phyloP scores from a whole-genome alignment of 768 basidiomycete genomes.

The Pleurotus ostreatus region DNA sequence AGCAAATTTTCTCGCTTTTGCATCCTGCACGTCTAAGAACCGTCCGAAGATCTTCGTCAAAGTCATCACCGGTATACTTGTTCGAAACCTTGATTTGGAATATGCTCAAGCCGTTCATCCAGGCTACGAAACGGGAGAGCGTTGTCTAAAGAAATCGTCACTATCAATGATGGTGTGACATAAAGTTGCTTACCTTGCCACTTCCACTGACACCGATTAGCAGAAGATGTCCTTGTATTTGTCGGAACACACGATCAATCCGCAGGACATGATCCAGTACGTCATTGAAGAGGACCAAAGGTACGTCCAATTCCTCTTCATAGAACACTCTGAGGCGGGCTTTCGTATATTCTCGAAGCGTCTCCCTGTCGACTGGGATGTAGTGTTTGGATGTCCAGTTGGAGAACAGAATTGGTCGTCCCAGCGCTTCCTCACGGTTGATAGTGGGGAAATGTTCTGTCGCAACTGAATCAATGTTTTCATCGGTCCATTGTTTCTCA shows the following conservation, averaged over 20 bases:
- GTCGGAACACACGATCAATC: slow-evolving; percentile 98
- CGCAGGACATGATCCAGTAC: slow-evolving; percentile 97
- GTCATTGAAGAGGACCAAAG: slow-evolving; percentile 96
- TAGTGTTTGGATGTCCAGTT: slow-evolving; percentile 99
- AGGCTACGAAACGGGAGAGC: slow-evolving; percentile 95
- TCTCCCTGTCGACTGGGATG: slow-evolving; percentile 90
- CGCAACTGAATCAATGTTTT: slow-evolving; percentile 80
- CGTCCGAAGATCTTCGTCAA: slow-evolving; percentile 94
- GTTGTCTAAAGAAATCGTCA: slow-evolving; percentile 65
- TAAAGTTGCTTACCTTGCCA: slow-evolving; percentile 71
- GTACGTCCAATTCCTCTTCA: slow-evolving; percentile 97
- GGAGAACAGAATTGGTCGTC: slow-evolving; percentile 91
- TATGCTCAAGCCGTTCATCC: slow-evolving; percentile 99
- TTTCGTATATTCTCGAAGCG: slow-evolving; percentile 93
- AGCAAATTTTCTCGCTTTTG: slow-evolving; percentile 98
- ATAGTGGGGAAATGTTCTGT: slow-evolving; percentile 92
- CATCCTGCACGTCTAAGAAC: slow-evolving; percentile 95
- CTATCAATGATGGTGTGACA: slow-evolving; percentile 13
- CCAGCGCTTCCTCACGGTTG: slow-evolving; percentile 79
- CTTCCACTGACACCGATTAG: slow-evolving; percentile 98
- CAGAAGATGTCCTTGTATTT: slow-evolving; percentile 93
- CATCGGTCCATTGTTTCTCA: slow-evolving; percentile 94
- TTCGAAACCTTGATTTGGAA: slow-evolving; percentile 99
- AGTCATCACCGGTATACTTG: slow-evolving; percentile 97
- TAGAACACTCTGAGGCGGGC: slow-evolving; percentile 97